Percentiles rank a stretch among this genome's conserved stretches.
Evolutionary conservation across 2,329 filamentous ascomycete species (phyloP).

Genomic region (Colletotrichum limetticola): DNA sequence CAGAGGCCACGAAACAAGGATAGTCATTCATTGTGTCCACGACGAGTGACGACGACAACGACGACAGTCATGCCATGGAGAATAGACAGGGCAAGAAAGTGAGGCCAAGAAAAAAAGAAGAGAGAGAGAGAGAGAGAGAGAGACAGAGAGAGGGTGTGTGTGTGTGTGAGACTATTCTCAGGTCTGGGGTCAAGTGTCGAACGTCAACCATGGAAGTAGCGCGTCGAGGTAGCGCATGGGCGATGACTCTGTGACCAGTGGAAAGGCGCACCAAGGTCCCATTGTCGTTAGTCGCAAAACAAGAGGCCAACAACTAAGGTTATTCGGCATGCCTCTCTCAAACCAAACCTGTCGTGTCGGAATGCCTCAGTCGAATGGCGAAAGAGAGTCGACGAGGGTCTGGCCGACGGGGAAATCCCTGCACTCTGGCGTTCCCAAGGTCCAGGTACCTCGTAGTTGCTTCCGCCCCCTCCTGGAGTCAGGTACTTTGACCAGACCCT

Average conservation of each 20-base stretch:
- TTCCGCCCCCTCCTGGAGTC: background rate
- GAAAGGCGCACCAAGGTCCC: conserved; percentile 2
- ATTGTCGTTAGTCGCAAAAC: conserved; percentile 17
- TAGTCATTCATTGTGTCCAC: background rate
- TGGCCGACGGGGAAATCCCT: background rate
- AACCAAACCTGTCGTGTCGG: conserved; percentile 19
- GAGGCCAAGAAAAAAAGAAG: background rate
- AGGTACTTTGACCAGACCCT: background rate
- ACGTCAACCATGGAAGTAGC: background rate
- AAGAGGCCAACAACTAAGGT: conserved; percentile 17
- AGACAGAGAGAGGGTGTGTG: too few relatives aligned
- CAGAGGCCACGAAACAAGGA: background rate
- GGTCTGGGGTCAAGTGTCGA: background rate
- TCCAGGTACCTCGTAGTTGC: background rate
- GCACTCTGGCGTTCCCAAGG: background rate
- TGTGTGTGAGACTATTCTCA: background rate
- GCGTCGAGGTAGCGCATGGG: conserved; percentile 1
- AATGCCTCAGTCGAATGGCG: conserved; percentile 27
- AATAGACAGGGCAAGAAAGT: background rate
- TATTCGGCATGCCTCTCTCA: conserved; percentile 16
- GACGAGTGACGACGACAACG: too few relatives aligned
- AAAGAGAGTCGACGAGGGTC: conserved; percentile 8
- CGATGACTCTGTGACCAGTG: background rate
- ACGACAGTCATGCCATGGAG: too few relatives aligned
- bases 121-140: too few relatives aligned